Evolutionary conservation across 2,329 filamentous ascomycete species (phyloP), one percentile per base, ranked within the genome.

Genomic region (Chalaropsis thielavioides): DNA sequence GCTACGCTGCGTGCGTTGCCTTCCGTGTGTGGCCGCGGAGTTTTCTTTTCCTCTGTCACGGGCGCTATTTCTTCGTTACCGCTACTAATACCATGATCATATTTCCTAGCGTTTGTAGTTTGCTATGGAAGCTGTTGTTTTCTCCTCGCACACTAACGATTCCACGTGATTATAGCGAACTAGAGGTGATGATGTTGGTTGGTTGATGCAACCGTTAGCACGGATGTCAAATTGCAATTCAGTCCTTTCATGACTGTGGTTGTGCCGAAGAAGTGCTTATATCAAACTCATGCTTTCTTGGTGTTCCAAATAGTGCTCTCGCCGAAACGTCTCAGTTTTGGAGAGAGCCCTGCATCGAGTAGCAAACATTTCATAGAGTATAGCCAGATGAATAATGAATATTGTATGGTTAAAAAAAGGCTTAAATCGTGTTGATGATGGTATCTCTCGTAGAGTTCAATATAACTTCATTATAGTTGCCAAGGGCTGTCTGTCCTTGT

Each of bases 191-290:
- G 13, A 35, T 56, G 59, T 46, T 35, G 35, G 58, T 44, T 61
- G 38, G 17, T 61, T 43, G 8, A 61, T 24, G 13, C 46, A 62
- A 66, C 62, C 70, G 22, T 56, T 77, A 92, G 92, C 92, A 95
- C 89, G 88, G 89, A 96, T 96, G 91, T 96, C 91, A 96, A 96
- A 96, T 96, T 96, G 85, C 92, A 94, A 92, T 88, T 80, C 83
- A 83, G 86, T 85, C 86, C 76, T 75, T 75, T 77, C 75, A 86
- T 96, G 89, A 87, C 89, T 91, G 85, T 81, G 83, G 85, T 92
- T 94, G 92, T 90, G 92, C 91, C 91, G 89, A 92, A 95, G 90
- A 95, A 90, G 90, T 96, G 91, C 91, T 94, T 83, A 95, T 81
- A 94, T 82, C 73, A 75, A 85, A 75, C 56, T 61, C 27, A 69